A percentile compares a stretch with the other conserved stretches of the same genome.
These are phyloP conservation scores for Hygrocybe coccinea DNA, from an alignment of 768 basidiomycete genomes.

Conservation along the genomic window DNA sequence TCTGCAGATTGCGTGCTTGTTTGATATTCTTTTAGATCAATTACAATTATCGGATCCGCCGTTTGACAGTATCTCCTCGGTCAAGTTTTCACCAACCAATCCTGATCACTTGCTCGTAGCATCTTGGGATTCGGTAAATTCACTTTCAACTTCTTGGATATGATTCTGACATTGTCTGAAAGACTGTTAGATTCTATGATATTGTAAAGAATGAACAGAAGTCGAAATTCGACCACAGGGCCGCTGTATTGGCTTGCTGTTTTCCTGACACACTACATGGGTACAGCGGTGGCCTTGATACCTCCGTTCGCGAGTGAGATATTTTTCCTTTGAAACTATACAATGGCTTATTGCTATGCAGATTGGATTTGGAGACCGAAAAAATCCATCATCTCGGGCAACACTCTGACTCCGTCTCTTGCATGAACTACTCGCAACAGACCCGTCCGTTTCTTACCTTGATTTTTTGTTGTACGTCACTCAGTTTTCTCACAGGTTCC, in stretches of 20 bases:
- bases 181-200: constrained; percentile 49
- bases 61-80: constrained; percentile 77
- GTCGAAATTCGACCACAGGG: constrained; percentile 83
- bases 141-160: constrained; percentile 7
- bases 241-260: constrained; percentile 78
- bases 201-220: constrained; percentile 61
- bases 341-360: constrained; percentile 24
- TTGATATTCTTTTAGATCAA: constrained; percentile 6
- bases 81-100: constrained; percentile 76
- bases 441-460: constrained; percentile 44
- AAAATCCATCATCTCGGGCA: constrained; percentile 70
- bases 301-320: constrained; percentile 11
- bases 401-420: constrained; percentile 75
- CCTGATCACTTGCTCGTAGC: constrained; percentile 77
- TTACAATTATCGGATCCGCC: constrained; percentile 55
- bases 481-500: constrained; percentile 40
- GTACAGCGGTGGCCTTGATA: constrained; percentile 13
- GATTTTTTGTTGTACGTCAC: background rate
- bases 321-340: background rate
- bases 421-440: constrained; percentile 64
- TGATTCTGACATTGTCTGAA: background rate
- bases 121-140: constrained; percentile 78
- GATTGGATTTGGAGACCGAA: constrained; percentile 73
- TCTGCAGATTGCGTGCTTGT: background rate
- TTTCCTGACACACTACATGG: constrained; percentile 64